Evolutionary conservation across 2,329 filamentous ascomycete species (phyloP).

Genomic region (Aspergillus glaucus): DNA sequence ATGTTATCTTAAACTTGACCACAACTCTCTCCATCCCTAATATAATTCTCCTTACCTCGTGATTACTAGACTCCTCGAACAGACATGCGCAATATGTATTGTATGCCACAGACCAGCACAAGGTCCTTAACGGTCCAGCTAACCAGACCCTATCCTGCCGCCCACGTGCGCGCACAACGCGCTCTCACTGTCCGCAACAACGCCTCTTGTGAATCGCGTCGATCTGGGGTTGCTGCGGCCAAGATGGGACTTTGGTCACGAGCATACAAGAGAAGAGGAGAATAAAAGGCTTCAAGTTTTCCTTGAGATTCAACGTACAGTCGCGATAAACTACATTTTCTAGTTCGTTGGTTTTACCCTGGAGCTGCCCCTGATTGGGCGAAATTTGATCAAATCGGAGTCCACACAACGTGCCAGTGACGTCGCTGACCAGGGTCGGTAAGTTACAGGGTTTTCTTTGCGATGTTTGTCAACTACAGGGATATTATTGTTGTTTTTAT

Average conservation of each 20-base stretch:
- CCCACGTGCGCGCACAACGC: neutral
- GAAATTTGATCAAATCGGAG: neutral
- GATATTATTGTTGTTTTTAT: neutral
- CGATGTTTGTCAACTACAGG: neutral
- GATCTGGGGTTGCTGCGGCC: neutral
- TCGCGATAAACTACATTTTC: too few species aligned
- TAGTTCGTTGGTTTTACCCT: neutral
- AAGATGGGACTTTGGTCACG: neutral
- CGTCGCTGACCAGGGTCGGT: too few species aligned
- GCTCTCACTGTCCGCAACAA: neutral
- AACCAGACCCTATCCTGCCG: neutral
- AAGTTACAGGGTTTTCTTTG: too few species aligned
- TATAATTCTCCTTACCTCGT: slow-evolving; percentile 4
- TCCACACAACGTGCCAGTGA: too few species aligned
- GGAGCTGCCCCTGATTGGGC: neutral
- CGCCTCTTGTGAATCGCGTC: neutral
- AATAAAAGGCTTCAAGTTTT: neutral
- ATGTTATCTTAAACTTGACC: too few species aligned
- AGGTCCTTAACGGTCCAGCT: neutral
- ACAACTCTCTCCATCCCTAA: too few species aligned
- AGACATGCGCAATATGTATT: too few species aligned
- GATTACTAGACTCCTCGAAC: too few species aligned
- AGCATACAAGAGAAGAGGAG: neutral
- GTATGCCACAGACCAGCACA: neutral
- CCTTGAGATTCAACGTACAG: neutral